phyloP scores from a whole-genome alignment of 1,284 basidiomycete species.

The Phellinidium pouzarii region DNA sequence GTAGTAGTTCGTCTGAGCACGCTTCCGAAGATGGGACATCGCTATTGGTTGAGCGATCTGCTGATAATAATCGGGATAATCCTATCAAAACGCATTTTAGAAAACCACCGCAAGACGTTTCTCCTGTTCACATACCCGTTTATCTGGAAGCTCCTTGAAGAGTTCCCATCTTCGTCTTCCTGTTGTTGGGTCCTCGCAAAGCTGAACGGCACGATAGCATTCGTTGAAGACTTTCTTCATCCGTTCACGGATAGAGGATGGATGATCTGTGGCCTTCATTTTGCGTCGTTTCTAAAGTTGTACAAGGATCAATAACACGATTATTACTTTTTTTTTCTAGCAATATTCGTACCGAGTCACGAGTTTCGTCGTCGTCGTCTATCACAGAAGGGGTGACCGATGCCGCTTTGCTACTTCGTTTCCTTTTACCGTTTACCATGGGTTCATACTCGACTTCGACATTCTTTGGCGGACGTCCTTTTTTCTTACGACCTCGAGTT shows the following conservation, averaged over 20 bases:
- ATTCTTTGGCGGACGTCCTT: constrained; percentile 55
- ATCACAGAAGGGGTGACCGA: constrained; percentile 70
- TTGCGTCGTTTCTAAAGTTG: constrained; percentile 68
- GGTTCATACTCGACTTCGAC: constrained; percentile 42
- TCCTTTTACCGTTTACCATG: constrained; percentile 51
- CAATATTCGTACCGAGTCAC: constrained; percentile 46
- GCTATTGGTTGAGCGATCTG: constrained; percentile 78
- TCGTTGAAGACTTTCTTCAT: constrained; percentile 85
- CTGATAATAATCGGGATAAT: constrained; percentile 90
- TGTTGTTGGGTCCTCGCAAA: constrained; percentile 58
- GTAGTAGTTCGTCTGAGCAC: constrained; percentile 67
- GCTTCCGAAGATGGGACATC: constrained; percentile 82
- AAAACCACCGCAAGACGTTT: constrained; percentile 1
- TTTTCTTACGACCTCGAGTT: constrained; percentile 60
- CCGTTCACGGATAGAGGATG: constrained; percentile 54
- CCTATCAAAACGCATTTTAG: constrained; percentile 35
- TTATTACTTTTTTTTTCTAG: no score
- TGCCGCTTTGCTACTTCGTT: constrained; percentile 66
- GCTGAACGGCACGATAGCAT: constrained; percentile 73
- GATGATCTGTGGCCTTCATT: constrained; percentile 48
- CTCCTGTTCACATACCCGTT: constrained; percentile 41
- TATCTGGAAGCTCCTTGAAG: constrained; percentile 76
- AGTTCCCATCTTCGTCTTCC: constrained; percentile 78
- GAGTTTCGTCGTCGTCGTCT: constrained; percentile 63
- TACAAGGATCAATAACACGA: no score